Conservation (phyloP, 2,329 filamentous ascomycete genomes). For the Mariannaea elegans region DNA sequence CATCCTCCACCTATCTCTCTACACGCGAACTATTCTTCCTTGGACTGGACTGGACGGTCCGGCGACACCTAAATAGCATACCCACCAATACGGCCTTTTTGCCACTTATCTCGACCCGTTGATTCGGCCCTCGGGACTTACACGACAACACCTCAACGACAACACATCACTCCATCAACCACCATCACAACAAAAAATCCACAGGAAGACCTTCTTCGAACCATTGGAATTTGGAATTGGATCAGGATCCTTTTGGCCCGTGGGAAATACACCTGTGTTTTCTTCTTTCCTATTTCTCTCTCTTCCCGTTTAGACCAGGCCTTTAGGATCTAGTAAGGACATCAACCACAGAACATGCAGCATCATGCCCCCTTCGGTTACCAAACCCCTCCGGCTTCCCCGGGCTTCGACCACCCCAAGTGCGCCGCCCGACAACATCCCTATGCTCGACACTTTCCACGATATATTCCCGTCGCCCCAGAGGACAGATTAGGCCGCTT, state of each 20-base stretch:
- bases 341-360: constrained; percentile 62
- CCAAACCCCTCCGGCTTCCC: constrained; percentile 66
- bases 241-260: constrained; percentile 39
- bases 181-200: constrained; percentile 33
- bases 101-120: constrained; percentile 55
- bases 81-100: constrained; percentile 6
- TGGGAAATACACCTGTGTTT: constrained; percentile 35
- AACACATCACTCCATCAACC: constrained; percentile 6
- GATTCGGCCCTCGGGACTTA: constrained; percentile 56
- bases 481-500: constrained; percentile 88
- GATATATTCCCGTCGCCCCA: constrained; percentile 69
- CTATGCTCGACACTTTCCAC: constrained; percentile 51
- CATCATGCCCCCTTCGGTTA: constrained; percentile 66
- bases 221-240: constrained; percentile 26
- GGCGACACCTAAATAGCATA: constrained; percentile 24
- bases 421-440: constrained; percentile 50
- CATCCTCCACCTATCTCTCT: constrained; percentile 14
- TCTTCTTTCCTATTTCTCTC: constrained; percentile 34
- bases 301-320: constrained; percentile 37
- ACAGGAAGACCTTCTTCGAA: constrained; percentile 28
- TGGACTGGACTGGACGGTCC: constrained; percentile 24
- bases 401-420: constrained; percentile 61
- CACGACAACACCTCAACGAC: constrained; percentile 32
- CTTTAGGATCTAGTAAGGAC: constrained; percentile 36
- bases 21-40: constrained; percentile 26